A percentile compares a stretch with the other conserved stretches of the same genome.
These are phyloP conservation scores for Allium cepa DNA, from an alignment of 106 monocot species.

Conservation along the genomic window DNA sequence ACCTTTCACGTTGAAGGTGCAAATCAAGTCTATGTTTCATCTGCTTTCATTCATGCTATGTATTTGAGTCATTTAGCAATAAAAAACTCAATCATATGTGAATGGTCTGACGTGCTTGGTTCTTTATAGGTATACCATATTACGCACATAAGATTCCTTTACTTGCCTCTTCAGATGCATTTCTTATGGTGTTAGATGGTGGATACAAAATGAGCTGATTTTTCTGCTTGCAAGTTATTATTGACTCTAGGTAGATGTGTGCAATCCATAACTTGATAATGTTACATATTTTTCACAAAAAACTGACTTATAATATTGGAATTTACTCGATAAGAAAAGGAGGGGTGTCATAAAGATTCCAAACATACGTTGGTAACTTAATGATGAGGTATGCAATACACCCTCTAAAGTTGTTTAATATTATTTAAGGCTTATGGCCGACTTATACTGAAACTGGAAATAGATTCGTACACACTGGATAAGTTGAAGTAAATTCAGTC, in stretches of 20 bases:
- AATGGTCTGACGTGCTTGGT: neutral
- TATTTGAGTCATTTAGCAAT: too few species aligned
- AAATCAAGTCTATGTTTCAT: too few species aligned
- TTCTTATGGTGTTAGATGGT: conserved; percentile 99
- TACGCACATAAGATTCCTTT: conserved; percentile 94
- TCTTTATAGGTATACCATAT: conserved; percentile 68
- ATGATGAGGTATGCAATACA: conserved; percentile 88
- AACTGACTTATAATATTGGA: neutral
- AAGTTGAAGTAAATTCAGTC: conserved; percentile 56
- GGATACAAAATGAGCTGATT: conserved; percentile 75
- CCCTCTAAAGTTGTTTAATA: neutral
- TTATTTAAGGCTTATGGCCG: neutral
- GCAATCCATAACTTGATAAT: neutral
- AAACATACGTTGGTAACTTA: conserved; percentile 85
- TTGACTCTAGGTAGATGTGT: too few species aligned
- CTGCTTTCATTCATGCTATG: too few species aligned
- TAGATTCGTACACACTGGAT: conserved; percentile 95
- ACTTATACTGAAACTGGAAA: neutral
- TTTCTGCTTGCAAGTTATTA: neutral
- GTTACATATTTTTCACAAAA: neutral
- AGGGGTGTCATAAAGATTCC: conserved; percentile 97
- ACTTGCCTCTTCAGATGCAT: conserved; percentile 96
- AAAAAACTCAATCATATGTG: neutral
- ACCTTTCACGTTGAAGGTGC: conserved; percentile 97
- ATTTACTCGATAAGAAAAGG: conserved; percentile 47